These are phyloP conservation scores for Zasmidium angulare DNA, from an alignment of 2,329 filamentous ascomycete genomes.

Conservation along the genomic window DNA sequence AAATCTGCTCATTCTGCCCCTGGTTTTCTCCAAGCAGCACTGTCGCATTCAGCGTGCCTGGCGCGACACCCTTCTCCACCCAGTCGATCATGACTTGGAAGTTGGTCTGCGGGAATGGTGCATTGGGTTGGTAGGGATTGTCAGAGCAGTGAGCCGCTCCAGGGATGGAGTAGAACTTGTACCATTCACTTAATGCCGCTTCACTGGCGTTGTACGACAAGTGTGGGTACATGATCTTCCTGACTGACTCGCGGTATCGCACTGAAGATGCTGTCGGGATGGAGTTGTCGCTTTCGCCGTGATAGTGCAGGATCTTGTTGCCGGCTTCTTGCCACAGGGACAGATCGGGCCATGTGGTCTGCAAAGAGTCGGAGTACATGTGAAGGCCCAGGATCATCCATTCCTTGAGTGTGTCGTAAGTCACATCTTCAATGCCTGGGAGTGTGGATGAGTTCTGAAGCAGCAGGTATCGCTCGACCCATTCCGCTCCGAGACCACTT, in stretches of 20 bases:
- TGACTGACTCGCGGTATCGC: constrained; percentile 57
- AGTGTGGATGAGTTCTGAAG: constrained; percentile 34
- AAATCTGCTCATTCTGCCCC: constrained; percentile 18
- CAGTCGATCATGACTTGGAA: constrained; percentile 29
- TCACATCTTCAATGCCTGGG: constrained; percentile 46
- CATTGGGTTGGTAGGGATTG: constrained; percentile 39
- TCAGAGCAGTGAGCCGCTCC: constrained; percentile 54
- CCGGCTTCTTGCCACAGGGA: constrained; percentile 50
- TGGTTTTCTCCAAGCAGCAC: constrained; percentile 17
- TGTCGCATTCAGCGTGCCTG: constrained; percentile 13
- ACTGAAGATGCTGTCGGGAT: constrained; percentile 56
- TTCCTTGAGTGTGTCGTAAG: constrained; percentile 56
- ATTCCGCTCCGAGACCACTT: constrained; percentile 34
- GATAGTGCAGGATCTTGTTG: constrained; percentile 59
- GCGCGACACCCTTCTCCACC: constrained; percentile 19
- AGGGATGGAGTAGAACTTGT: constrained; percentile 56
- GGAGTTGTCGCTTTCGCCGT: constrained; percentile 57
- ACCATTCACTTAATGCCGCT: constrained; percentile 51
- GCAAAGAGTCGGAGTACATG: constrained; percentile 52
- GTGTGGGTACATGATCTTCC: constrained; percentile 50
- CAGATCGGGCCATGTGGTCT: constrained; percentile 56
- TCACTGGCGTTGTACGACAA: constrained; percentile 40
- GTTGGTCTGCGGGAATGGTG: constrained; percentile 45
- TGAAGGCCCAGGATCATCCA: constrained; percentile 55
- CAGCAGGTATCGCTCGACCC: constrained; percentile 45